Base-by-base conservation (phyloP, 768 basidiomycete genomes). In the Leccinum fibrillosum region DNA sequence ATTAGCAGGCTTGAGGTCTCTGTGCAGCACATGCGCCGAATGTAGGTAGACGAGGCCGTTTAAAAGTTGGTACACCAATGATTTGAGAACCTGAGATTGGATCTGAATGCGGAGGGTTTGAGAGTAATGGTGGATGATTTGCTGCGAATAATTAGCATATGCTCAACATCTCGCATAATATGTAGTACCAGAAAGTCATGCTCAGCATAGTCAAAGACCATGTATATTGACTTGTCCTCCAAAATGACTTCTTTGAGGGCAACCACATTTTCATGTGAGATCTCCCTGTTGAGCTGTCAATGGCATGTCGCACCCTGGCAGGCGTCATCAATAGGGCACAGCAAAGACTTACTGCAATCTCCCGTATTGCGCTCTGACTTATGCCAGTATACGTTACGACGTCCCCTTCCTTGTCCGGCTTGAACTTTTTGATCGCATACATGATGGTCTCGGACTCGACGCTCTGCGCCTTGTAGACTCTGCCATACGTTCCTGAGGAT, bases 151-250 rank as follows among this genome's bases (percentile, higher is more conserved):
- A 23, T 61, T 11, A 3, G 13, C 1, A n/a, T 21, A 37, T 39
- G 19, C 47, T 19, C 25, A 13, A 26, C 51, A 30, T n/a, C 25
- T 4, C 32, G 17, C 8, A 9, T 47, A 19, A 25, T 21, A 26
- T 5, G 30, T 25, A 25, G 58, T 60, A 94, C 95, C 50, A 98
- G 81, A 69, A 98, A 98, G 74, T 99, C 97, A 68, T 99, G 97
- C 68, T 98, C 97, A 6, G 96, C 96, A 66, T 97, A 99, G 65
- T 98, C 96, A 64, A 99, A 98, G 13, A 98, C 94, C 93, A 99
- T 98, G 72, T 94, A 97, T 61, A 99, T 98, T 1, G 93, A 94
- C 73, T 98, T 98, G 63, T 98, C 97, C 70, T 99, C 96, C 26
- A 99, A 77, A 55, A 99, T 94, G 42, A 98, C 96, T 70, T 98